A percentile compares a stretch with the other conserved stretches of the same genome.
phyloP scores from a whole-genome alignment of 345 rosid species.

The Angophora floribunda region DNA sequence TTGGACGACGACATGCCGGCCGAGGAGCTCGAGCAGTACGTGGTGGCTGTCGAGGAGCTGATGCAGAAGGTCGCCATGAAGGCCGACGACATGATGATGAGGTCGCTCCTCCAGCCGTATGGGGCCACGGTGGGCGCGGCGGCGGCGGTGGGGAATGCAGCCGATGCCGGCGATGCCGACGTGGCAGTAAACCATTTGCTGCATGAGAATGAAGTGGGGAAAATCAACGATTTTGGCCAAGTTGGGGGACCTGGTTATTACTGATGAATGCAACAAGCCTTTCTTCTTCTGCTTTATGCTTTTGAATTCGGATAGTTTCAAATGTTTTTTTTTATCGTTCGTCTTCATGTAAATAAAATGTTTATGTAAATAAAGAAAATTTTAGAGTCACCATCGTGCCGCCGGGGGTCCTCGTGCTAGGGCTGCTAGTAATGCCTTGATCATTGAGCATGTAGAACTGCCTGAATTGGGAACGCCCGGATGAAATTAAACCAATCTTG shows the following conservation, averaged over 20 bases:
- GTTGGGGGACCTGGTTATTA: not conserved
- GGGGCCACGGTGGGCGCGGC: not conserved
- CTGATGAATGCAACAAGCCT: not conserved
- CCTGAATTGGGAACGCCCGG: too few relatives aligned
- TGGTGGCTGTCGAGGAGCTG: not conserved
- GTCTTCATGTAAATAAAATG: not conserved
- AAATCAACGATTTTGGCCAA: not conserved
- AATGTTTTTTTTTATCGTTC: not conserved
- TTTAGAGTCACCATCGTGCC: not conserved
- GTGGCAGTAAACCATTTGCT: not conserved
- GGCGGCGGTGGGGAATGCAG: not conserved
- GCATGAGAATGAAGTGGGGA: not conserved
- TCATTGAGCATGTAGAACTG: too few relatives aligned
- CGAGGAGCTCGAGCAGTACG: slow-evolving; percentile 1
- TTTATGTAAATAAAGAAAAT: not conserved
- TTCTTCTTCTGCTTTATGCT: not conserved
- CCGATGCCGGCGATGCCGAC: not conserved
- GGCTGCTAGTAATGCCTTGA: too few relatives aligned
- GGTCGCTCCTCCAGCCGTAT: not conserved
- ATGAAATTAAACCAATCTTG: too few relatives aligned
- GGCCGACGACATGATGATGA: slow-evolving; percentile 1
- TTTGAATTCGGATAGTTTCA: not conserved
- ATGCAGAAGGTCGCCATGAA: not conserved
- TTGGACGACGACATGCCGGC: not conserved
- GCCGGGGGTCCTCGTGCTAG: not conserved